Conservation (phyloP, 495 filamentous ascomycete genomes). For the Usnea hakonensis region DNA sequence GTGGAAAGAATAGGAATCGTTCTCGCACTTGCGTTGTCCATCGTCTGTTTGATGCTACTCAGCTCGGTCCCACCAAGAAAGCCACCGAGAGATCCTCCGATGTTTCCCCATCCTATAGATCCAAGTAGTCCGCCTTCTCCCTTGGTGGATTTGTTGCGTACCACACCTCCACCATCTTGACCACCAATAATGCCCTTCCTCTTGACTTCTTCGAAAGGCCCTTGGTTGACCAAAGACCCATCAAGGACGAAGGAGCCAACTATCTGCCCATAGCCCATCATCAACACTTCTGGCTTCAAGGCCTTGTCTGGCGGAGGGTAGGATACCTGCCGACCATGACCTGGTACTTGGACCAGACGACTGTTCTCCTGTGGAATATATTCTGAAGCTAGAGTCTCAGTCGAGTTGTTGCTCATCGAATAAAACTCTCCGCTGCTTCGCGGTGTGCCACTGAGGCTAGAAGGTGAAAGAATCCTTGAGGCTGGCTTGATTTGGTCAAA, state of each 20-base stretch:
- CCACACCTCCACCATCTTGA: constrained; percentile 70
- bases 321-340: constrained; percentile 57
- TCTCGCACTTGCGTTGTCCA: constrained; percentile 67
- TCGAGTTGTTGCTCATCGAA: constrained; percentile 85
- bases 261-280: constrained; percentile 99
- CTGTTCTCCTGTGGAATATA: constrained; percentile 62
- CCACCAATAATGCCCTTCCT: constrained; percentile 84
- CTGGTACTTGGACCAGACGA: constrained; percentile 38
- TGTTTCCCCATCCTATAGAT: constrained; percentile 77
- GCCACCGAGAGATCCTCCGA: constrained; percentile 82
- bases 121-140: constrained; percentile 73
- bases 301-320: constrained; percentile 42
- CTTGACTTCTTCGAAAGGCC: constrained; percentile 91
- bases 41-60: constrained; percentile 86
- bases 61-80: constrained; percentile 76
- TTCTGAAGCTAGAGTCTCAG: constrained; percentile 87
- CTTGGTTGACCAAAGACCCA: constrained; percentile 81
- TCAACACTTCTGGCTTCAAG: constrained; percentile 60
- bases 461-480: constrained; percentile 66
- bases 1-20: constrained; percentile 85
- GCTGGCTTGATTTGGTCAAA: constrained; percentile 50
- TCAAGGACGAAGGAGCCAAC: constrained; percentile 86
- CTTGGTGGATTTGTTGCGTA: constrained; percentile 69
- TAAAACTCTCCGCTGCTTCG: constrained; percentile 93
- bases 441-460: constrained; percentile 58